Percentiles rank a stretch among this genome's conserved stretches.
These are phyloP conservation scores for Hortiboletus rubellus DNA, from an alignment of 1,284 basidiomycete species.

Conservation along the genomic window DNA sequence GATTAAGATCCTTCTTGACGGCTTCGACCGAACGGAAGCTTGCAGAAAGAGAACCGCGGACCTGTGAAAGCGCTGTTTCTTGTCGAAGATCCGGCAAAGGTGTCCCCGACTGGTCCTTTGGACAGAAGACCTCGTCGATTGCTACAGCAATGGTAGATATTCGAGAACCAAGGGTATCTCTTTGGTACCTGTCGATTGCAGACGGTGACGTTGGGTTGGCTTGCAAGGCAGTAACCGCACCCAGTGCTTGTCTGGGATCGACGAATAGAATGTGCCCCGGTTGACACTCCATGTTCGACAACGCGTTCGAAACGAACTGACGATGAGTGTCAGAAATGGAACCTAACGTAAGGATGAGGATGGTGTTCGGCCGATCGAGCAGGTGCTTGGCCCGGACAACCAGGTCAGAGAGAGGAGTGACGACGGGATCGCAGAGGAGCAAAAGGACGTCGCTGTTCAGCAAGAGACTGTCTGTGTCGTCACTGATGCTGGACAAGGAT, in stretches of 20 bases:
- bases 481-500: constrained; percentile 15
- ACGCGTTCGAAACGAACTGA: constrained; percentile 17
- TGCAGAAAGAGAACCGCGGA: constrained; percentile 38
- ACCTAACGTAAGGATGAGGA: constrained; percentile 49
- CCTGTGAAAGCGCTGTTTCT: constrained; percentile 36
- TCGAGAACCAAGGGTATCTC: constrained; percentile 58
- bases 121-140: constrained; percentile 40
- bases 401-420: constrained; percentile 45
- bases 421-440: constrained; percentile 58
- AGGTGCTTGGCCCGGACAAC: constrained; percentile 36
- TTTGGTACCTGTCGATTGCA: constrained; percentile 62
- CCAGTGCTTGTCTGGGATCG: constrained; percentile 56
- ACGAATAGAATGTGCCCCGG: constrained; percentile 46
- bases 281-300: constrained; percentile 19
- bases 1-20: constrained; percentile 33
- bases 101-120: not conserved
- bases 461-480: constrained; percentile 33
- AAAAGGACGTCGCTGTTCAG: constrained; percentile 58
- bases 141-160: constrained; percentile 47
- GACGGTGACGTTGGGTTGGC: constrained; percentile 45
- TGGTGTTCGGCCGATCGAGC: constrained; percentile 49
- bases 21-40: constrained; percentile 33
- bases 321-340: constrained; percentile 20
- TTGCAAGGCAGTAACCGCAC: constrained; percentile 50
- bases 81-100: constrained; percentile 24